Evolutionary conservation across 2,329 filamentous ascomycete genomes (phyloP).

Genomic region (Pseudocercospora pini-densiflorae): DNA sequence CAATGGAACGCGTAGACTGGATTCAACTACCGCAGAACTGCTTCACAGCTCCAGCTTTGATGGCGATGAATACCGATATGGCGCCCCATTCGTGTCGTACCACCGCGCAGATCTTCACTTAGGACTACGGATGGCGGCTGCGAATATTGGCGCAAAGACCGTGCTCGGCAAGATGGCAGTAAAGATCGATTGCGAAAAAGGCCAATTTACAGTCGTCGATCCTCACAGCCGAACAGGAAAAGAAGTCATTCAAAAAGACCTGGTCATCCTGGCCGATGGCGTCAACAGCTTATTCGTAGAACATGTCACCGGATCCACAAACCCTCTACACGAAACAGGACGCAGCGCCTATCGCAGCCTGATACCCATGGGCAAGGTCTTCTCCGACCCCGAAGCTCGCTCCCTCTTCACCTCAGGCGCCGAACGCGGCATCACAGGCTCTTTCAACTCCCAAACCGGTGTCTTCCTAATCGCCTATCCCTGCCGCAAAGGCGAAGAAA

Average conservation of each 20-base stretch:
- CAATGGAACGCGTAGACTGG: slow-evolving; percentile 11
- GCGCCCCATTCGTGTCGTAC: slow-evolving; percentile 14
- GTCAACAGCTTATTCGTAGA: slow-evolving; percentile 17
- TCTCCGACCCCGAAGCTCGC: slow-evolving; percentile 10
- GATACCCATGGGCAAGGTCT: slow-evolving; percentile 13
- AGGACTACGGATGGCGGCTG: slow-evolving; percentile 9
- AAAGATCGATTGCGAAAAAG: slow-evolving; percentile 13
- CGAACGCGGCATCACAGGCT: slow-evolving; percentile 11
- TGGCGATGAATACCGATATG: slow-evolving; percentile 10
- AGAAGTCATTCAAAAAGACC: slow-evolving; percentile 15
- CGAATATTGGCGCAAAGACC: slow-evolving; percentile 11
- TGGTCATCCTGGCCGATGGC: slow-evolving; percentile 17
- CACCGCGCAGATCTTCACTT: slow-evolving; percentile 19
- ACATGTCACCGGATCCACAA: slow-evolving; percentile 6
- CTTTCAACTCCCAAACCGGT: slow-evolving; percentile 10
- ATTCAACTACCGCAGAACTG: slow-evolving; percentile 8
- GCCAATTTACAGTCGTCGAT: slow-evolving; percentile 9
- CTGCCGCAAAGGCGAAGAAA: slow-evolving; percentile 17
- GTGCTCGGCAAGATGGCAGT: slow-evolving; percentile 18
- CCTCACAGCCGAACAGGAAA: slow-evolving; percentile 5
- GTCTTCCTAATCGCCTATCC: slow-evolving; percentile 19
- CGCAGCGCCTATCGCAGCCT: slow-evolving; percentile 15
- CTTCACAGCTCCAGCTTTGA: slow-evolving; percentile 10
- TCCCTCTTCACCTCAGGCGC: slow-evolving; percentile 9
- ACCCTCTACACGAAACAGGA: slow-evolving; percentile 15